A percentile compares a stretch with the other conserved stretches of the same genome.
Conservation (phyloP, 2,329 filamentous ascomycete species). For the Colletotrichum tabaci region DNA sequence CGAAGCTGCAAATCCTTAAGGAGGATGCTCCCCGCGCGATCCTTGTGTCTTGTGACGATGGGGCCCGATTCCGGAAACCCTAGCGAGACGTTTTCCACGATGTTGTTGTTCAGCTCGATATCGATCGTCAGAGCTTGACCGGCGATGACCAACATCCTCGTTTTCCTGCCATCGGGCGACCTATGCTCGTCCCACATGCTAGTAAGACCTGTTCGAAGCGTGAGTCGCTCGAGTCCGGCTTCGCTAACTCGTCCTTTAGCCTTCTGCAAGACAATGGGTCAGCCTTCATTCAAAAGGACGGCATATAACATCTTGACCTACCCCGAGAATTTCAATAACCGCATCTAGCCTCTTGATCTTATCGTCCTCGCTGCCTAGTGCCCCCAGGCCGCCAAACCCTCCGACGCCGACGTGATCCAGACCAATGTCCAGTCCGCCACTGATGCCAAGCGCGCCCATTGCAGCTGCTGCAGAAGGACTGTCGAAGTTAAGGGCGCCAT, state of each 20-base stretch:
- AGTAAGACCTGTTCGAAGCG: slow-evolving; percentile 76
- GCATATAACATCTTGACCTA: slow-evolving; percentile 54
- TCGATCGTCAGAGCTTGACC: slow-evolving; percentile 74
- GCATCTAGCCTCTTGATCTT: slow-evolving; percentile 67
- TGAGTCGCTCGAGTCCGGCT: slow-evolving; percentile 80
- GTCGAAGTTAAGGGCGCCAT: slow-evolving; percentile 71
- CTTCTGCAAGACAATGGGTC: slow-evolving; percentile 22
- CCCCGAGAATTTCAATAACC: slow-evolving; percentile 66
- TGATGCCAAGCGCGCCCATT: slow-evolving; percentile 70
- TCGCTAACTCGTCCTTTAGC: slow-evolving; percentile 78
- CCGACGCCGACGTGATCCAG: slow-evolving; percentile 67
- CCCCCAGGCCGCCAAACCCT: slow-evolving; percentile 56
- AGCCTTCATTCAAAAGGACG: slow-evolving; percentile 46
- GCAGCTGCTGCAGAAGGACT: slow-evolving; percentile 76
- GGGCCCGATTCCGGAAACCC: slow-evolving; percentile 73
- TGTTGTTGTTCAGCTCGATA: slow-evolving; percentile 72
- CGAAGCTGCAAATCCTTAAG: slow-evolving; percentile 74
- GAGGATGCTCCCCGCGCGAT: slow-evolving; percentile 76
- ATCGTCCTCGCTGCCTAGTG: slow-evolving; percentile 67
- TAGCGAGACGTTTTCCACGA: slow-evolving; percentile 75
- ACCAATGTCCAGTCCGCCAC: slow-evolving; percentile 64
- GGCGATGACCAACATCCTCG: slow-evolving; percentile 72
- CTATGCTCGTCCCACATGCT: slow-evolving; percentile 71
- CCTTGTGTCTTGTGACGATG: slow-evolving; percentile 72
- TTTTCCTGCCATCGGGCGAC: slow-evolving; percentile 63